Percentiles rank a stretch among this genome's conserved stretches.
Conservation (phyloP, 495 filamentous ascomycete species). For the Talaromyces borbonicus region DNA sequence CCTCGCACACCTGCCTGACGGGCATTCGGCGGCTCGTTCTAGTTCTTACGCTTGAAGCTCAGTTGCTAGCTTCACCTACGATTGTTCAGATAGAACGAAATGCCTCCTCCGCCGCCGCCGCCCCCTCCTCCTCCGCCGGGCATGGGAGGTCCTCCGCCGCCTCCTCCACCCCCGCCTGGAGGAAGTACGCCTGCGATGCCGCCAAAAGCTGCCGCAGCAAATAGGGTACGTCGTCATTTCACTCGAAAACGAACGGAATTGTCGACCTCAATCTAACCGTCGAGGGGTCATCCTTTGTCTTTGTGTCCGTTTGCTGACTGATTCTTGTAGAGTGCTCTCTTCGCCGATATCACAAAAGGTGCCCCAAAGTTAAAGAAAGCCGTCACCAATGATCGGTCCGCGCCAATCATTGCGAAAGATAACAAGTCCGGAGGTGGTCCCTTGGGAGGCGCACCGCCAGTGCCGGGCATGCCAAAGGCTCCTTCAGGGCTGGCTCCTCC, state of each 20-base stretch:
- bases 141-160: slow-evolving; percentile 58
- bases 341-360: slow-evolving; percentile 83
- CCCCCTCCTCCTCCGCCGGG: slow-evolving; percentile 57
- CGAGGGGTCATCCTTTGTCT: slow-evolving; percentile 11
- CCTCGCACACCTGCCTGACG: slow-evolving; percentile 7
- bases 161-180: slow-evolving; percentile 56
- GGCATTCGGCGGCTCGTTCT: slow-evolving; percentile 8
- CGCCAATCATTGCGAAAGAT: slow-evolving; percentile 53
- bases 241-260: neutral
- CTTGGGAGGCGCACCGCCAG: slow-evolving; percentile 66
- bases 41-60: slow-evolving; percentile 4
- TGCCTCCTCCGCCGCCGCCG: slow-evolving; percentile 61
- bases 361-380: slow-evolving; percentile 65
- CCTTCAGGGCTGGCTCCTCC: slow-evolving; percentile 68
- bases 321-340: slow-evolving; percentile 63
- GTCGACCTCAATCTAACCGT: neutral
- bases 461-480: slow-evolving; percentile 57
- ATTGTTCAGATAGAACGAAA: slow-evolving; percentile 17
- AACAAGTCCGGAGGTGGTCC: slow-evolving; percentile 48
- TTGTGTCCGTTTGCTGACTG: slow-evolving; percentile 17
- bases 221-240: slow-evolving; percentile 38
- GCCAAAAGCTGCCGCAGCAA: slow-evolving; percentile 35
- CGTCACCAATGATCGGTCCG: slow-evolving; percentile 90
- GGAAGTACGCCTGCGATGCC: slow-evolving; percentile 39
- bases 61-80: neutral